Conservation (phyloP, 176 grass and related monocot genomes). For the Juncus effusus region DNA sequence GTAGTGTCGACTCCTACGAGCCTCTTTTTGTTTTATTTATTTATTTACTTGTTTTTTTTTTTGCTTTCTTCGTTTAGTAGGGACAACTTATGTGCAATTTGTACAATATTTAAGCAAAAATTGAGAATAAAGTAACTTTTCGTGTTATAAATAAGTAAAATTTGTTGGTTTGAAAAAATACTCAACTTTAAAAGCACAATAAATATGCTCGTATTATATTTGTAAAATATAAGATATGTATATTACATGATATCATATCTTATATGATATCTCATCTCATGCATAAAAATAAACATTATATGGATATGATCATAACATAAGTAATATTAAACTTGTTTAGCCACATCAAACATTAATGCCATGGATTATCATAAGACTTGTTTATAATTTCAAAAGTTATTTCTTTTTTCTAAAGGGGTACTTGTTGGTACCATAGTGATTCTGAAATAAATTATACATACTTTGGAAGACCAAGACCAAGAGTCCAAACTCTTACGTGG, state of each 20-base stretch:
- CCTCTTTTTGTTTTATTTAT: conserved; percentile 27
- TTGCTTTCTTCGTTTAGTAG: conserved; percentile 5
- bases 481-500: conserved; percentile 13
- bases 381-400: conserved; percentile 13
- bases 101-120: too few relatives aligned
- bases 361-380: conserved; percentile 4
- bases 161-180: too few relatives aligned
- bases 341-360: neutral
- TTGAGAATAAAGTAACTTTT: too few relatives aligned
- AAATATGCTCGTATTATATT: too few relatives aligned
- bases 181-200: too few relatives aligned
- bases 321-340: too few relatives aligned
- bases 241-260: too few relatives aligned
- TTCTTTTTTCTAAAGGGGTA: neutral
- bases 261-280: too few relatives aligned
- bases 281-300: too few relatives aligned
- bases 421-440: conserved; percentile 16
- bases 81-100: neutral
- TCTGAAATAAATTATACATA: conserved; percentile 6
- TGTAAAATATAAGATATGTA: too few relatives aligned
- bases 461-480: conserved; percentile 11
- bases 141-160: too few relatives aligned
- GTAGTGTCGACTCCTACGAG: conserved; percentile 36
- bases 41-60: conserved; percentile 11
- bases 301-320: too few relatives aligned